These are phyloP conservation scores for Isoetes taiwanensis DNA, from an alignment of 75 land plant species.

Conservation along the genomic window DNA sequence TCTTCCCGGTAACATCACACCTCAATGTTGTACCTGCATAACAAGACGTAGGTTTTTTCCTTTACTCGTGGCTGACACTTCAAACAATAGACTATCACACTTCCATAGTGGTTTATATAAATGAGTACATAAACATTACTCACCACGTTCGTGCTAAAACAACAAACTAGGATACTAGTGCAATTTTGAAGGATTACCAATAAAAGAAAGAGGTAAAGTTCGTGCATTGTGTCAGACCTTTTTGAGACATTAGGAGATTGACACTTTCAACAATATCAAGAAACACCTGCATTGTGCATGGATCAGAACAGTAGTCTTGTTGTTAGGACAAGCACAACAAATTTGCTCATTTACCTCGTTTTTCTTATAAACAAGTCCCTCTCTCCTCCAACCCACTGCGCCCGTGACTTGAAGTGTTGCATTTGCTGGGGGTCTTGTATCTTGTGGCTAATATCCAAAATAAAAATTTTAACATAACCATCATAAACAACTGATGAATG, in stretches of 20 bases:
- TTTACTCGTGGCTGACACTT: no score
- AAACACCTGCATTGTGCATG: conserved; percentile 55
- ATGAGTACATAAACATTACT: no score
- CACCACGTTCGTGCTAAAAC: background rate
- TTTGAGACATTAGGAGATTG: conserved; percentile 97
- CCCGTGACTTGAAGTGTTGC: conserved; percentile 99
- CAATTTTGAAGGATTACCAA: background rate
- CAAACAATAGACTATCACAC: no score
- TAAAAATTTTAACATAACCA: background rate
- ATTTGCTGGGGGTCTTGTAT: conserved; percentile 85
- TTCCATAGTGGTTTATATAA: no score
- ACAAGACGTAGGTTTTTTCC: background rate
- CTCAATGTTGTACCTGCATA: conserved; percentile 79
- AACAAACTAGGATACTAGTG: no score
- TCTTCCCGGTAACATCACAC: conserved; percentile 96
- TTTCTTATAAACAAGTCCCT: conserved; percentile 92
- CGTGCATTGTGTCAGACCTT: conserved; percentile 35
- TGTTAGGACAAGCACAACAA: background rate
- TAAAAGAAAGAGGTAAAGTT: background rate
- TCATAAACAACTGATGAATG: background rate
- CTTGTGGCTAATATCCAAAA: conserved; percentile 61
- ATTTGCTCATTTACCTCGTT: conserved; percentile 56
- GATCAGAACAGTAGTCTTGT: background rate
- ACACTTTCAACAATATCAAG: conserved; percentile 99
- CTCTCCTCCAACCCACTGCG: conserved; percentile 99